Percentiles rank a stretch among this genome's conserved stretches.
Conservation (phyloP, 2,329 filamentous ascomycete genomes). For the Zymoseptoria pseudotritici region DNA sequence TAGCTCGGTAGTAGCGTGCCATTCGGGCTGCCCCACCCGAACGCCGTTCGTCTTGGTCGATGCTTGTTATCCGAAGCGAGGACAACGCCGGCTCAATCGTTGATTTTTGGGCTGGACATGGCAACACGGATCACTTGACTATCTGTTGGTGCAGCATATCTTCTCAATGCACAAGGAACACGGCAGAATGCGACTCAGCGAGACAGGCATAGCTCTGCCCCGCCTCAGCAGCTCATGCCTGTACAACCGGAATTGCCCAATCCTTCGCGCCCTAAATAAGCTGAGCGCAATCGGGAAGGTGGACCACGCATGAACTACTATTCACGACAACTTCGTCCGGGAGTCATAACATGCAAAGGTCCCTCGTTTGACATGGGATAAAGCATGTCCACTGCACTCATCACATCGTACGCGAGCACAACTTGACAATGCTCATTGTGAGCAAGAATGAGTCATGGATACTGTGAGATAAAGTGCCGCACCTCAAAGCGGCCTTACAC, state of each 20-base stretch:
- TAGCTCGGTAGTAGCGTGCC: not conserved
- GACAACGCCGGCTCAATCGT: not conserved
- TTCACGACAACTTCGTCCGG: not conserved
- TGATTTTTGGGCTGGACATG: not conserved
- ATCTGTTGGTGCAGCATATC: not conserved
- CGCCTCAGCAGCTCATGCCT: not conserved
- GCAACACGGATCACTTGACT: not conserved
- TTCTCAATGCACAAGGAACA: not conserved
- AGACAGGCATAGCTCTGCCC: not conserved
- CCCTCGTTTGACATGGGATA: not conserved
- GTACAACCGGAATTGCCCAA: not conserved
- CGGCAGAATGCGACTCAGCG: not conserved
- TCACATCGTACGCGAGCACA: not conserved
- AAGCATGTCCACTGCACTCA: not conserved
- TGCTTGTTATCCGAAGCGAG: not conserved
- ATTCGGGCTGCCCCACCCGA: not conserved
- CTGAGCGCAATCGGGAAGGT: not conserved
- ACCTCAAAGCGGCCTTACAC: conserved; percentile 2
- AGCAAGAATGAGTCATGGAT: not conserved
- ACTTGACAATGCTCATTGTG: not conserved
- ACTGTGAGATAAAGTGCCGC: conserved; percentile 1
- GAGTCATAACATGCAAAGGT: not conserved
- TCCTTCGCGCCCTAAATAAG: not conserved
- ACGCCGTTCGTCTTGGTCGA: not conserved
- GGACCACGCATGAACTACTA: not conserved